Base-by-base conservation (phyloP, 116 monocot species). In the Phalaenopsis hybrid region DNA sequence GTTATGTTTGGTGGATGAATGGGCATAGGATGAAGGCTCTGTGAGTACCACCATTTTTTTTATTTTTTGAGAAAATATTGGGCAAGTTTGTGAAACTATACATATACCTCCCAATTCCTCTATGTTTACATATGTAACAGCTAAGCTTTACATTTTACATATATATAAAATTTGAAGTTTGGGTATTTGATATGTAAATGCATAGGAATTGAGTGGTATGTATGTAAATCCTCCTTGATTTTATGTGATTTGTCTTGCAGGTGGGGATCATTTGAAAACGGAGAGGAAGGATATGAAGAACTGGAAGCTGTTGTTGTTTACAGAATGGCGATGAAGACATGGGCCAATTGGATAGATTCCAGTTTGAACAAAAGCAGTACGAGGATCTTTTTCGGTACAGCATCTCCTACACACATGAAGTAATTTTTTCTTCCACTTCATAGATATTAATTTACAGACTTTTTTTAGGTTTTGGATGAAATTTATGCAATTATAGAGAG, bases 371-470 rank as follows among this genome's bases (percentile, higher is more conserved):
- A 81, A 3, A 55, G 61, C 48, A 83, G 57, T 44, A 83, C 87
- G 15, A 82, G 85, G 31, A 82, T 87, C 9, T 89, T 89, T 72
- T 89, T 89, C 31, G 81, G 81, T 78, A 89, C 81, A 69, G 85
- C 87, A 79, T 89, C 89, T 0, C 89, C 89, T 20, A 78, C 87
- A 18, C 89, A 89, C 80, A 57, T 58, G 8, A 83, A 80, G 89
- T 89, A 43, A 75, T 45, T 33, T 4, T 12, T 15, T 51, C 51
- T 51, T 51, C 11, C 51, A 51, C 0, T 51, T 51, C 2, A 12
- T 12, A 1, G 11, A 0, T 51, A 11, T 51, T 51, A 51, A 51
- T 51, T 51, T 11, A 51, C 5, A 45, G 45, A 45, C n/a, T n/a
- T n/a, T n/a, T n/a, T n/a, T n/a, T n/a, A n/a, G n/a, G n/a, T n/a